phyloP scores from a whole-genome alignment of 2,329 filamentous ascomycete genomes.

The Cadophora luteo-olivacea region DNA sequence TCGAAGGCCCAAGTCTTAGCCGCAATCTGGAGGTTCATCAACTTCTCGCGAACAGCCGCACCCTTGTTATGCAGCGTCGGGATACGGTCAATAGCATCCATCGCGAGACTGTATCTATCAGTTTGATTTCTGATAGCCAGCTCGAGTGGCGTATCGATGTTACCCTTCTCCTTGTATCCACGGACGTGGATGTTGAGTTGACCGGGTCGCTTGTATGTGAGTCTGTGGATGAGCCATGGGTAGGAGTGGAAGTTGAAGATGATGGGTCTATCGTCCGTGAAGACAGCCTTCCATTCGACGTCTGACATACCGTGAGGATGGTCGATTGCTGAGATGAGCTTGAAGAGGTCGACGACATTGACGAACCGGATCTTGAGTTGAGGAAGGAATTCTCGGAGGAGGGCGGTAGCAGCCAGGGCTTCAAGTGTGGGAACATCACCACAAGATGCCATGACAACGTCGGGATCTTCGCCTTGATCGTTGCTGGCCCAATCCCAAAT shows the following conservation, averaged over 20 bases:
- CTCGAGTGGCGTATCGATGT: slow-evolving; percentile 82
- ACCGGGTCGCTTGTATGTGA: slow-evolving; percentile 78
- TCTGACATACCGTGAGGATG: slow-evolving; percentile 77
- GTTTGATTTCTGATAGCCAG: slow-evolving; percentile 79
- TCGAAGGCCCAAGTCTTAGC: slow-evolving; percentile 72
- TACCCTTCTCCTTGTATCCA: slow-evolving; percentile 83
- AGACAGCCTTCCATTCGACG: slow-evolving; percentile 69
- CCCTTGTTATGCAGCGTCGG: slow-evolving; percentile 68
- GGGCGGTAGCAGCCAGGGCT: slow-evolving; percentile 74
- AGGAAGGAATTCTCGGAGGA: slow-evolving; percentile 74
- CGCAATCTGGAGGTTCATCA: slow-evolving; percentile 69
- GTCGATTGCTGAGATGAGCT: slow-evolving; percentile 71
- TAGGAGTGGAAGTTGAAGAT: slow-evolving; percentile 89
- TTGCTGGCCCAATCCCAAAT: slow-evolving; percentile 82
- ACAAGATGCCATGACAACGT: slow-evolving; percentile 77
- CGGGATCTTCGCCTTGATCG: slow-evolving; percentile 70
- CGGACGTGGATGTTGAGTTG: slow-evolving; percentile 74
- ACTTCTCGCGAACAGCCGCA: slow-evolving; percentile 64
- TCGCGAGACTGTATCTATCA: slow-evolving; percentile 78
- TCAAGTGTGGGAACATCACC: slow-evolving; percentile 79
- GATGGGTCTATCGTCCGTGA: slow-evolving; percentile 74
- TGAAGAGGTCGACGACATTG: slow-evolving; percentile 83
- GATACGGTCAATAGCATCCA: slow-evolving; percentile 76
- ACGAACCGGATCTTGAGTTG: slow-evolving; percentile 79
- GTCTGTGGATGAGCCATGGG: slow-evolving; percentile 78